Evolutionary conservation across 768 basidiomycete genomes (phyloP).

Genomic region (Rhodotorula sphaerocarpa): DNA sequence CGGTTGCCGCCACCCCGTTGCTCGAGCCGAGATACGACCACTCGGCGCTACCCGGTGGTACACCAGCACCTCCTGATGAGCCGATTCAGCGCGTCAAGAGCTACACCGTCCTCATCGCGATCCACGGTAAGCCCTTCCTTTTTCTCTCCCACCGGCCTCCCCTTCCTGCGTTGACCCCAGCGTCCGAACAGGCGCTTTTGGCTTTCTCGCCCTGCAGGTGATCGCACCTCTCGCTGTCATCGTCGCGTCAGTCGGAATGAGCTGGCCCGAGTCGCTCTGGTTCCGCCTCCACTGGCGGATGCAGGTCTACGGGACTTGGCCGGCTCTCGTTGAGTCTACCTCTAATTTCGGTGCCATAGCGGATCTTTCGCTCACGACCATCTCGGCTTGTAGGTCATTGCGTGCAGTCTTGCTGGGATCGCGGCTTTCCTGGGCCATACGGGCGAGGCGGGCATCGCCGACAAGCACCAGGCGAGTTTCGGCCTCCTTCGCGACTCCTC

Average conservation of each 20-base stretch:
- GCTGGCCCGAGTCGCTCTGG: conserved; percentile 5
- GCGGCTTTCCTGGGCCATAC: not conserved
- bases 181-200: not conserved
- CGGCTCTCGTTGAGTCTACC: not conserved
- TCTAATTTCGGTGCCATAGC: not conserved
- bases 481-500: too few relatives aligned
- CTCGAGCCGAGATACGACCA: not conserved
- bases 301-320: conserved; percentile 1
- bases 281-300: conserved; percentile 10
- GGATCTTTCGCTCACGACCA: not conserved
- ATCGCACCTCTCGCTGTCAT: conserved; percentile 4
- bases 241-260: conserved; percentile 13
- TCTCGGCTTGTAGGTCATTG: not conserved
- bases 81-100: not conserved
- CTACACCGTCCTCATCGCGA: not conserved
- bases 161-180: not conserved
- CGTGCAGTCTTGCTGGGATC: not conserved
- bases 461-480: conserved; percentile 12
- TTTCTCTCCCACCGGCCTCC: too few relatives aligned
- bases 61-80: too few relatives aligned
- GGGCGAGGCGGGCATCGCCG: not conserved
- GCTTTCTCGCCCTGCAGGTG: conserved; percentile 19
- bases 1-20: too few relatives aligned
- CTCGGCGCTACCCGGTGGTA: not conserved
- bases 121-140: not conserved